phyloP scores from a whole-genome alignment of 495 filamentous ascomycete species.

The Neurospora cerealis region DNA sequence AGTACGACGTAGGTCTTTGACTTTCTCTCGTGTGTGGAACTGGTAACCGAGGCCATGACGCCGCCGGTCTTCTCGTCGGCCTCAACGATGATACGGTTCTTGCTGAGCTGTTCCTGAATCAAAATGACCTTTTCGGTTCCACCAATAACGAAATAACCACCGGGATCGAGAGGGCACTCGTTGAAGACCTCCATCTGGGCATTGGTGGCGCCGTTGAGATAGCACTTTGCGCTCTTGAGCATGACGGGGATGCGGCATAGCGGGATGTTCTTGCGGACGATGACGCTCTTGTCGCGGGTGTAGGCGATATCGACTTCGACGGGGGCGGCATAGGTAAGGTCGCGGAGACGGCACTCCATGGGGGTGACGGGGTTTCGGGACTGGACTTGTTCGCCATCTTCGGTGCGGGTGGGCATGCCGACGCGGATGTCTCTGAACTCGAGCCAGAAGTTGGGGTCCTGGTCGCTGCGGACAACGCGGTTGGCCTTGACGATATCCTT shows the following conservation, averaged over 20 bases:
- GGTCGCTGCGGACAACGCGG: constrained; percentile 73
- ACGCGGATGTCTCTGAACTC: constrained; percentile 87
- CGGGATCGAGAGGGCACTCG: constrained; percentile 92
- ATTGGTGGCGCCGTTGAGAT: constrained; percentile 68
- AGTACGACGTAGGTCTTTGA: constrained; percentile 91
- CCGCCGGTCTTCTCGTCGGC: constrained; percentile 79
- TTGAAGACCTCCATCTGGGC: constrained; percentile 76
- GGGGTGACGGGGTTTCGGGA: constrained; percentile 61
- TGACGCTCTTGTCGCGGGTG: constrained; percentile 59
- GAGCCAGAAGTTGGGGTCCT: constrained; percentile 76
- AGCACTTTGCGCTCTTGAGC: constrained; percentile 90
- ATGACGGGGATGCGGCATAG: constrained; percentile 94
- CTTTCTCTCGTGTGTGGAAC: constrained; percentile 93
- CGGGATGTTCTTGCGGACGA: constrained; percentile 56
- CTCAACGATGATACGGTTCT: constrained; percentile 97
- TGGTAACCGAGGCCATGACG: constrained; percentile 94
- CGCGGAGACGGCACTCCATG: constrained; percentile 89
- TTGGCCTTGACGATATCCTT: constrained; percentile 93
- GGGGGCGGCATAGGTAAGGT: constrained; percentile 90
- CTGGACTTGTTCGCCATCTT: constrained; percentile 49
- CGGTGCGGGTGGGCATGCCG: constrained; percentile 62
- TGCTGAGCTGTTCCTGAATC: constrained; percentile 95
- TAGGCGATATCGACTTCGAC: constrained; percentile 86
- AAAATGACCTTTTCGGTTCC: constrained; percentile 95
- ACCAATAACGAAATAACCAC: constrained; percentile 86